Percentiles rank a stretch among this genome's conserved stretches.
Evolutionary conservation across 2,329 filamentous ascomycete species (phyloP).

Genomic region (Colletotrichum plurivorum): DNA sequence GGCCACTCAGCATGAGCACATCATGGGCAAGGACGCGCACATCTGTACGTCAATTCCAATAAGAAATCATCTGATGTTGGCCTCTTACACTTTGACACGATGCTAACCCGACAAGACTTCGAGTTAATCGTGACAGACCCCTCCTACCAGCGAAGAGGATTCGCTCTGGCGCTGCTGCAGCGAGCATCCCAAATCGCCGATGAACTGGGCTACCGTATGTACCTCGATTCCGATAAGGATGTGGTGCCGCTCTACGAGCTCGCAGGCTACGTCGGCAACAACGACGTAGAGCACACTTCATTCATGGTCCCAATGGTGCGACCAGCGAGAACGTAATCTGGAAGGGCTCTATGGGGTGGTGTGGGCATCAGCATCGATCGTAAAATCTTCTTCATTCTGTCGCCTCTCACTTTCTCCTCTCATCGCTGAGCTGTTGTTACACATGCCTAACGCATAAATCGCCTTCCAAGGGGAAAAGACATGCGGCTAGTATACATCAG

Average conservation of each 20-base stretch:
- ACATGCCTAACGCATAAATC: neutral
- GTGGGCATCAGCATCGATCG: neutral
- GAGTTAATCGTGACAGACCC: conserved; percentile 42
- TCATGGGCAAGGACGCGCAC: conserved; percentile 38
- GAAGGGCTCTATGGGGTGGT: neutral
- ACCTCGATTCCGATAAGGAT: conserved; percentile 41
- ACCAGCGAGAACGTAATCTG: conserved; percentile 8
- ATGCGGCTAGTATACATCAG: conserved; percentile 14
- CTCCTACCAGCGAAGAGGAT: conserved; percentile 35
- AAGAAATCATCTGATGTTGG: too few relatives aligned
- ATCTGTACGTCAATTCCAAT: conserved; percentile 37
- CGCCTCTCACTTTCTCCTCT: neutral
- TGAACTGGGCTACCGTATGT: conserved; percentile 32
- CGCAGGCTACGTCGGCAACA: conserved; percentile 34
- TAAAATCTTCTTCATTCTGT: neutral
- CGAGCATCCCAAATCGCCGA: conserved; percentile 33
- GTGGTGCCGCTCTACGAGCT: conserved; percentile 36
- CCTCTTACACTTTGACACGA: too few relatives aligned
- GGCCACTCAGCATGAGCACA: conserved; percentile 38
- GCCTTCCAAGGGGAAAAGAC: neutral
- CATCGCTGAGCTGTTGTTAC: neutral
- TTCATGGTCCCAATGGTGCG: conserved; percentile 41
- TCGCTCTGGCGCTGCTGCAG: conserved; percentile 36
- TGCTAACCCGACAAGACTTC: conserved; percentile 23
- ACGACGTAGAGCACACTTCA: conserved; percentile 30